Conservation (phyloP, 2,329 filamentous ascomycete species). For the Alternaria dauci region DNA sequence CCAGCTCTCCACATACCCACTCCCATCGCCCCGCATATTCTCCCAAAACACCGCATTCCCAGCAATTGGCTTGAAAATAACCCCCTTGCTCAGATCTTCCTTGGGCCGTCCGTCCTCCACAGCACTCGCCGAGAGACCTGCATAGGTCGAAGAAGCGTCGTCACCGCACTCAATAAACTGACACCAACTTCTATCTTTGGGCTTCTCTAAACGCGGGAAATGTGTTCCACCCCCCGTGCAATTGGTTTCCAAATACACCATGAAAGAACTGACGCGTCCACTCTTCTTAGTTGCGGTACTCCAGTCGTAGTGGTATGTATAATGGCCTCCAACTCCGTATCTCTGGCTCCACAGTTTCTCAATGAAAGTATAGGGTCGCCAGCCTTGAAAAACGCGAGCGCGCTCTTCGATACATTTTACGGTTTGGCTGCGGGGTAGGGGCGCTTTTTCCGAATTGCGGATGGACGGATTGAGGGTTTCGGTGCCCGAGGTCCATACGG, state of each 20-base stretch:
- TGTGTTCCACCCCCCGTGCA: conserved; percentile 68
- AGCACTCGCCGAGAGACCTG: neutral
- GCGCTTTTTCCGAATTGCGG: conserved; percentile 63
- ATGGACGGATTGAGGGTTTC: conserved; percentile 59
- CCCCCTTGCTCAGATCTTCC: conserved; percentile 50
- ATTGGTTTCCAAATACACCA: conserved; percentile 65
- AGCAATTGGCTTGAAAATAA: conserved; percentile 66
- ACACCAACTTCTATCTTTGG: conserved; percentile 61
- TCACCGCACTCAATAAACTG: conserved; percentile 63
- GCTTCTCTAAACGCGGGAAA: conserved; percentile 62
- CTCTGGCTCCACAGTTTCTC: conserved; percentile 69
- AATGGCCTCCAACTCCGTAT: conserved; percentile 67
- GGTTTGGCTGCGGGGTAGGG: conserved; percentile 50
- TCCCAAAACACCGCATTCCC: conserved; percentile 71
- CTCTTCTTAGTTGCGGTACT: conserved; percentile 45
- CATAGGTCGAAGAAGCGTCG: conserved; percentile 17
- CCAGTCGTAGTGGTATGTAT: conserved; percentile 67
- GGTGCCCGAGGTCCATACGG: conserved; percentile 60
- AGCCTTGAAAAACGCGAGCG: conserved; percentile 67
- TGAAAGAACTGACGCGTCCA: conserved; percentile 64
- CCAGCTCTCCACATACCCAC: conserved; percentile 66
- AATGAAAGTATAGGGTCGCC: conserved; percentile 65
- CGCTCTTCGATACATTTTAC: conserved; percentile 68
- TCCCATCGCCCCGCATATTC: conserved; percentile 65
- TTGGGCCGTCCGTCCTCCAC: neutral